A percentile compares a stretch with the other conserved stretches of the same genome.
Evolutionary conservation across 106 monocot genomes (phyloP).

Genomic region (Narthecium ossifragum): DNA sequence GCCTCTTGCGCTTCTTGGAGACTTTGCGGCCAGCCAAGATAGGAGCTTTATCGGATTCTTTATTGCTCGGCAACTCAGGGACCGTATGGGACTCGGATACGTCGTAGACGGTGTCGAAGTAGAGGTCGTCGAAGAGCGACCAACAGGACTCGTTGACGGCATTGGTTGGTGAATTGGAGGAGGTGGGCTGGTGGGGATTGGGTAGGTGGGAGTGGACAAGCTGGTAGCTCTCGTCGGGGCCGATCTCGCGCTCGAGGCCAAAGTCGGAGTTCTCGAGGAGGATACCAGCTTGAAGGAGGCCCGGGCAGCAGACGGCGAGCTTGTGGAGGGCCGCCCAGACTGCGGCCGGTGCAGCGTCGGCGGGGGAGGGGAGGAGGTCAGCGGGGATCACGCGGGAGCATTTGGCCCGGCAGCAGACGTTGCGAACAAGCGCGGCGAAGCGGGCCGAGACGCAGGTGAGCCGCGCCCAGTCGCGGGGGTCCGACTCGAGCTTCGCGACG

Average conservation of each 20-base stretch:
- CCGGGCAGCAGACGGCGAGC: constrained; percentile 90
- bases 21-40: not conserved
- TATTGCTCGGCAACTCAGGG: not conserved
- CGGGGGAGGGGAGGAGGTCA: constrained; percentile 9
- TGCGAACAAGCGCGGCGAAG: constrained; percentile 47
- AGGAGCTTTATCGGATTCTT: not conserved
- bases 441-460: constrained; percentile 50
- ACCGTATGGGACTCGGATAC: constrained; percentile 27
- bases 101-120: constrained; percentile 76
- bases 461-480: constrained; percentile 79
- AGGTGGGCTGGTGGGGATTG: not conserved
- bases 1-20: constrained; percentile 21
- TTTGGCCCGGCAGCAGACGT: constrained; percentile 40
- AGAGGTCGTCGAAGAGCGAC: constrained; percentile 92
- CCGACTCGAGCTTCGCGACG: constrained; percentile 50
- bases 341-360: constrained; percentile 7
- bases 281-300: constrained; percentile 70
- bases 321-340: constrained; percentile 67
- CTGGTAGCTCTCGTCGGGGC: too few species aligned
- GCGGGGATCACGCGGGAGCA: constrained; percentile 33
- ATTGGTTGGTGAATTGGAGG: not conserved
- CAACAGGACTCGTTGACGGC: constrained; percentile 22
- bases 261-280: constrained; percentile 82
- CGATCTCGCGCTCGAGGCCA: constrained; percentile 85
- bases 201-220: constrained; percentile 3